phyloP scores from a whole-genome alignment of 2,329 filamentous ascomycete species.

The Cladophialophora chaetospira region DNA sequence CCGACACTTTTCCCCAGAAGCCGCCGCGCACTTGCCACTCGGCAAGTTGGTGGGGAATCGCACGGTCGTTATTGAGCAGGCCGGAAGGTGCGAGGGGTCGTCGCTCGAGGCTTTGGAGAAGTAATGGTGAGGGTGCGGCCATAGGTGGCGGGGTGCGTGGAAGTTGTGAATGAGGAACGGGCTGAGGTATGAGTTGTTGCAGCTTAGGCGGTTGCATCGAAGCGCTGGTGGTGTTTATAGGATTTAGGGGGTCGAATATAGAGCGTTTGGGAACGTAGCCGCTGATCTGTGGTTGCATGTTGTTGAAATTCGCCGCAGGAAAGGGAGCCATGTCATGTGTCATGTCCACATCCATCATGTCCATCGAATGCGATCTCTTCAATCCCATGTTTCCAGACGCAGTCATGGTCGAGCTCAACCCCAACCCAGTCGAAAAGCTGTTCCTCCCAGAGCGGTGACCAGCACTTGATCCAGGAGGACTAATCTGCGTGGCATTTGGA shows the following conservation, averaged over 20 bases:
- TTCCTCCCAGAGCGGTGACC: slow-evolving; percentile 28
- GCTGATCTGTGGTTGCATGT: slow-evolving; percentile 17
- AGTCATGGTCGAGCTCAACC: slow-evolving; percentile 8
- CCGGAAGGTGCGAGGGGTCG: slow-evolving; percentile 27
- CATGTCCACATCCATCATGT: slow-evolving; percentile 26
- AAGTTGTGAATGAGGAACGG: not conserved
- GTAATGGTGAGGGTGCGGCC: slow-evolving; percentile 23
- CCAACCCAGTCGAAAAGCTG: slow-evolving; percentile 26
- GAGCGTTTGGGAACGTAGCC: slow-evolving; percentile 26
- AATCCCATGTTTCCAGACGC: slow-evolving; percentile 19
- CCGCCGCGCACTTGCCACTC: slow-evolving; percentile 30
- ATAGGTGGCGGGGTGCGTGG: slow-evolving; percentile 21
- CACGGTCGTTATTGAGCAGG: slow-evolving; percentile 29
- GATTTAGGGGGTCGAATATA: slow-evolving; percentile 26
- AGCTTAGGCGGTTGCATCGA: slow-evolving; percentile 4
- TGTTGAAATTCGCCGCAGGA: slow-evolving; percentile 16
- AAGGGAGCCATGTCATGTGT: slow-evolving; percentile 27
- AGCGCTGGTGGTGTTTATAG: not conserved
- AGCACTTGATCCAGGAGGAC: slow-evolving; percentile 27
- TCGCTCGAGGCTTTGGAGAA: slow-evolving; percentile 25
- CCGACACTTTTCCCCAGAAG: slow-evolving; percentile 32
- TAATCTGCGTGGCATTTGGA: slow-evolving; percentile 34
- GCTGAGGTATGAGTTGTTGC: not conserved
- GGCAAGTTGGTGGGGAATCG: slow-evolving; percentile 24
- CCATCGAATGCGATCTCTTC: slow-evolving; percentile 26